phyloP scores from a whole-genome alignment of 2,329 filamentous ascomycete genomes.

The Ophidiomyces ophidiicola region DNA sequence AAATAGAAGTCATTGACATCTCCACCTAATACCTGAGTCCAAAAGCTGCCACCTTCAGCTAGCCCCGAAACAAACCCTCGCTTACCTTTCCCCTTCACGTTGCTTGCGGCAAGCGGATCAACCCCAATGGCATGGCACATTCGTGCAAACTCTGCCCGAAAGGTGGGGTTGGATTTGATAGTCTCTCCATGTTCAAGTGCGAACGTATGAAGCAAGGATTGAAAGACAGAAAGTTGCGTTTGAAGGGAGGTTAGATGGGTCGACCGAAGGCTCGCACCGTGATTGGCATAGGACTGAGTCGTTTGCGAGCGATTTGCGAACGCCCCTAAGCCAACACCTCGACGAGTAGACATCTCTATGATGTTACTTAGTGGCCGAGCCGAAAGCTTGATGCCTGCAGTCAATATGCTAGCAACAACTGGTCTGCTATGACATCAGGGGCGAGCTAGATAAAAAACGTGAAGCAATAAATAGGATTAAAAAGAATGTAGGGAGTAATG shows the following conservation, averaged over 20 bases:
- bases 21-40: slow-evolving; percentile 82
- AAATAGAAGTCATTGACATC: slow-evolving; percentile 98
- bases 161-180: slow-evolving; percentile 87
- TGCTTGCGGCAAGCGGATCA: slow-evolving; percentile 70
- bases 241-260: slow-evolving; percentile 75
- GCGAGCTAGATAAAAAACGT: too few species aligned
- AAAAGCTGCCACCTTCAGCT: slow-evolving; percentile 55
- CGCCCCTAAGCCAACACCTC: slow-evolving; percentile 75
- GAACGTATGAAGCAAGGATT: slow-evolving; percentile 88
- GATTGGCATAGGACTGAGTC: slow-evolving; percentile 76
- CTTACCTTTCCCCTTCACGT: slow-evolving; percentile 38
- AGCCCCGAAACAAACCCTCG: slow-evolving; percentile 28
- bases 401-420: too few species aligned
- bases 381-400: background rate
- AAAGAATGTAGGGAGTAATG: too few species aligned
- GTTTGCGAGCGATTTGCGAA: slow-evolving; percentile 77
- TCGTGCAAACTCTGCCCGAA: slow-evolving; percentile 91
- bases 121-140: slow-evolving; percentile 98
- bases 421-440: too few species aligned
- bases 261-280: slow-evolving; percentile 75
- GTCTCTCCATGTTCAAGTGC: slow-evolving; percentile 88
- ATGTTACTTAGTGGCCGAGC: background rate
- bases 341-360: slow-evolving; percentile 35
- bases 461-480: too few species aligned
- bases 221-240: slow-evolving; percentile 91